These are phyloP conservation scores for Metrosideros polymorpha DNA, from an alignment of 441 rosid genomes.

Conservation along the genomic window DNA sequence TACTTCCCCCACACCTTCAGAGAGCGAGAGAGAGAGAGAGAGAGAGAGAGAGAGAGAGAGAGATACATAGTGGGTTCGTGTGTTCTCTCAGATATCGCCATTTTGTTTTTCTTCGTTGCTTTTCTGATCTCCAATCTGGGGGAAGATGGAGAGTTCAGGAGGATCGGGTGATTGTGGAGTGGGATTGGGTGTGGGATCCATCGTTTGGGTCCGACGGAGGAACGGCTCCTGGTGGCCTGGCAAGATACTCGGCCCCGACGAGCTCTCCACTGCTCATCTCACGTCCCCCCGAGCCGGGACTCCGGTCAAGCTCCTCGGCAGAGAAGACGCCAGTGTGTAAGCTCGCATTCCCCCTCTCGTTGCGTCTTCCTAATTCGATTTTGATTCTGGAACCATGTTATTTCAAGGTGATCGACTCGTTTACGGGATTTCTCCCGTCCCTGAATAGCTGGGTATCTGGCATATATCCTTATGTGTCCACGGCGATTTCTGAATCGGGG, in stretches of 20 bases:
- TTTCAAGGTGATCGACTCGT: not conserved
- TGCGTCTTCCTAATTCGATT: not conserved
- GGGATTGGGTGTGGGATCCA: conserved; percentile 34
- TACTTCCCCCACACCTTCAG: no score
- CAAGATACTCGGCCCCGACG: conserved; percentile 71
- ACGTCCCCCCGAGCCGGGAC: conserved; percentile 89
- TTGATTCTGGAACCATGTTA: not conserved
- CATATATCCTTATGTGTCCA: not conserved
- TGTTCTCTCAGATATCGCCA: conserved; percentile 36
- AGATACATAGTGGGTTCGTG: conserved; percentile 41
- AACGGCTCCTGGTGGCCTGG: conserved; percentile 99
- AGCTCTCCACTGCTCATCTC: conserved; percentile 59
- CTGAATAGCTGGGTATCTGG: not conserved
- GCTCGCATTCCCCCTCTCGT: conserved; percentile 7
- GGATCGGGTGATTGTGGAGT: not conserved
- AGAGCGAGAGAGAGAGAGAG: not conserved
- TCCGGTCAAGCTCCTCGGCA: conserved; percentile 95
- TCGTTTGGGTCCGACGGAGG: conserved; percentile 95
- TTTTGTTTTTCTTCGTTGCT: not conserved
- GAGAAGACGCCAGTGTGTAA: conserved; percentile 99
- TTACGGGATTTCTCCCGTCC: not conserved
- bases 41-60: not conserved
- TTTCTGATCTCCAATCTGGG: not conserved
- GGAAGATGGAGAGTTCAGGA: not conserved
- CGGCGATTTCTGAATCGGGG: not conserved